A percentile compares a stretch with the other conserved stretches of the same genome.
phyloP scores from a whole-genome alignment of 106 monocot genomes.

The Dendrobium officinale region DNA sequence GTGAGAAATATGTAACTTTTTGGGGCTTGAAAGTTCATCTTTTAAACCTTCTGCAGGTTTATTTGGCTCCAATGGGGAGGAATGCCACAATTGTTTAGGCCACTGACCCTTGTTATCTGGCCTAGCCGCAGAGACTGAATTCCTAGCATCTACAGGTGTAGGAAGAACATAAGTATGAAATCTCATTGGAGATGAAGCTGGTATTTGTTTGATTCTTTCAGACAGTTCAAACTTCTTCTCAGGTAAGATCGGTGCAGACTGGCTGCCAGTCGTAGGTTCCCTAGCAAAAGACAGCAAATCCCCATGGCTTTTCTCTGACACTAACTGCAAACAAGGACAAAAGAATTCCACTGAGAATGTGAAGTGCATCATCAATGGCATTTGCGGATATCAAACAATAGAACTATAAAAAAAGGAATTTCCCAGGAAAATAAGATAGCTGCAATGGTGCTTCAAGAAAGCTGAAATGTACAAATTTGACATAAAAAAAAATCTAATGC shows the following conservation, averaged over 20 bases:
- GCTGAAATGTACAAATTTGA: no score
- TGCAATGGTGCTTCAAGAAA: no score
- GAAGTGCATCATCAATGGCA: background rate
- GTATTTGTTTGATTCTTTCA: constrained; percentile 44
- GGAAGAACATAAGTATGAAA: constrained; percentile 68
- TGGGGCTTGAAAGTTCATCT: constrained; percentile 24
- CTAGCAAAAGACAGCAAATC: constrained; percentile 19
- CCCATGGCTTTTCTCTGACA: constrained; percentile 21
- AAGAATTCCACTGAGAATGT: background rate
- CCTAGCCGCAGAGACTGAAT: constrained; percentile 14
- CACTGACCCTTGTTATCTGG: constrained; percentile 14
- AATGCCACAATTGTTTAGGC: constrained; percentile 41
- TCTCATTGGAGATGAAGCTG: constrained; percentile 50
- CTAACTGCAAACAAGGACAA: constrained; percentile 43
- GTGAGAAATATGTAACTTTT: constrained; percentile 22
- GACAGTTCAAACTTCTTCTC: constrained; percentile 49
- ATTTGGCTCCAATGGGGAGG: constrained; percentile 48
- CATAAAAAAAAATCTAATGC: no score
- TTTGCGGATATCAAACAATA: background rate
- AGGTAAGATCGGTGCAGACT: constrained; percentile 73
- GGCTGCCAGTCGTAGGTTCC: constrained; percentile 31
- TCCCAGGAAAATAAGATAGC: no score
- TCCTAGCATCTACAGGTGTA: constrained; percentile 56
- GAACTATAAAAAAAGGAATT: background rate
- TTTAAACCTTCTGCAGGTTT: constrained; percentile 22